Base-by-base conservation (phyloP, 192 early-diverging fungal genomes). In the Coemansia sp. region DNA sequence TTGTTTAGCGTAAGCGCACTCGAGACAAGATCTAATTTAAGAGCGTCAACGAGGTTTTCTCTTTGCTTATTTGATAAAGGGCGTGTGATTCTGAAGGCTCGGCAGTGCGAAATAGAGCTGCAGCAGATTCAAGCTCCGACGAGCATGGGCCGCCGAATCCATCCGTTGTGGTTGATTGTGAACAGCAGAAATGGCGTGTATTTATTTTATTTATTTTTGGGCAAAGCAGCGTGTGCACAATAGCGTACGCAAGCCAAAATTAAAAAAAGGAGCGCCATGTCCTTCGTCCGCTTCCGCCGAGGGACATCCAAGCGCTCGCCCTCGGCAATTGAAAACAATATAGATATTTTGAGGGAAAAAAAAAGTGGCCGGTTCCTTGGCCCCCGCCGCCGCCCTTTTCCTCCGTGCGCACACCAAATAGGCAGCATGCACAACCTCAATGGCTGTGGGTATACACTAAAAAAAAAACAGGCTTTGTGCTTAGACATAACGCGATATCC, bases 321-420 rank as follows among this genome's bases (percentile, higher is more conserved):
- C 32, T 29, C 49, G 49, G 49, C 49, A 53, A 53, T 53, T 53
- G 49, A 53, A 25, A 53, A 31, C 49, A 31, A 53, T 31, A 10
- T 6, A 53, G 29, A 12, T 53, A 31, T 31, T 53, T 53, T 53
- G 15, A 11, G 25, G 7, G 7, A 35, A 35, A 7, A 31, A 14
- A 51, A 53, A 47, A 53, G 14, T 32, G 49, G 27, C 49, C 49
- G 49, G 27, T 14, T 7, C 27, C 49, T 17, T 32, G 25, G 49
- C 49, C 46, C 12, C 46, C 46, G 49, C 49, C 49, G 45, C 45
- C 45, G n/a, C 20, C 24, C 24, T 15, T 31, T 53, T 17, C 15
- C 27, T 53, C 25, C 27, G 29, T 47, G 45, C 4, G 20, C 29
- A 53, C 27, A 25, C 15, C 25, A 31, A 53, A 53, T 5, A 25